Percentiles rank a stretch among this genome's conserved stretches.
These are phyloP conservation scores for Moniliophthora roreri DNA, from an alignment of 1,284 basidiomycete genomes.

Conservation along the genomic window DNA sequence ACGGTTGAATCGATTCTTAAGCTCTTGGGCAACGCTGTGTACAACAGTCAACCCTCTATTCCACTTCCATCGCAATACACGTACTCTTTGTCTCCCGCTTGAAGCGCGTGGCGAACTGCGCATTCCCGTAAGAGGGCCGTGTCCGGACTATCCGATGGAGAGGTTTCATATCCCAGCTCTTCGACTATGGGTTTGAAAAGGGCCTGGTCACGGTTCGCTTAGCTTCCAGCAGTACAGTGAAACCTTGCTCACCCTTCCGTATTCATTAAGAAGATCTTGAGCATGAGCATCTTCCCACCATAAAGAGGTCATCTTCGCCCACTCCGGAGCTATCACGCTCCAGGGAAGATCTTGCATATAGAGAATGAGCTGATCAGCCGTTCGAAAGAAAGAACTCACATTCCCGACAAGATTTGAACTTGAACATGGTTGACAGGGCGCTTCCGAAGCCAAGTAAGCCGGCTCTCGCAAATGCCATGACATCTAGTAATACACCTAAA, in stretches of 20 bases:
- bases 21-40: constrained; percentile 69
- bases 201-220: constrained; percentile 34
- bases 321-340: constrained; percentile 58
- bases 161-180: constrained; percentile 80
- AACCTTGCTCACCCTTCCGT: constrained; percentile 53
- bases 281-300: constrained; percentile 87
- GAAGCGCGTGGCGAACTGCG: constrained; percentile 73
- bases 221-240: constrained; percentile 24
- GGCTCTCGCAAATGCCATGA: constrained; percentile 79
- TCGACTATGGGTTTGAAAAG: constrained; percentile 83
- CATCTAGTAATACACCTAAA: constrained; percentile 83
- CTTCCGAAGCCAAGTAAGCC: constrained; percentile 79
- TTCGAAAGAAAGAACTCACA: constrained; percentile 43
- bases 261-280: constrained; percentile 58
- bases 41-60: not conserved
- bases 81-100: constrained; percentile 60
- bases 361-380: constrained; percentile 36
- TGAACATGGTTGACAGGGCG: constrained; percentile 71
- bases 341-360: constrained; percentile 63
- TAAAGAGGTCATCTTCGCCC: constrained; percentile 59
- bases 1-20: constrained; percentile 73
- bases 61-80: not conserved
- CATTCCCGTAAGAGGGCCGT: constrained; percentile 76
- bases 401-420: constrained; percentile 73
- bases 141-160: constrained; percentile 69